phyloP scores from a whole-genome alignment of 805 yeast species.

The Isabelozyma pseudorhagii region DNA sequence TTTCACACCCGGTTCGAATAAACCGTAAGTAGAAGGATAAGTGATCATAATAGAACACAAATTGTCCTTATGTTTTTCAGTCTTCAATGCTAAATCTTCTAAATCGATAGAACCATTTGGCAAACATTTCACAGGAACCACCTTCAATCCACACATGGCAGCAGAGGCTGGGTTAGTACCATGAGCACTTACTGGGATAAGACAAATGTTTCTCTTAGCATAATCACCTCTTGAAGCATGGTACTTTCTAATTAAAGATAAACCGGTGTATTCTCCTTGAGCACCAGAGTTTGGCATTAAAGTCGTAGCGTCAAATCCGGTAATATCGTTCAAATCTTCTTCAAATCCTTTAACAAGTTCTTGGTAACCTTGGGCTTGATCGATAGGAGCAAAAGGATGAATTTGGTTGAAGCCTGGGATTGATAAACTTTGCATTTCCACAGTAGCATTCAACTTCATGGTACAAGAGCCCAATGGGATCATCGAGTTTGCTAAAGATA shows the following conservation, averaged over 20 bases:
- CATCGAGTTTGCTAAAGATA: conserved; percentile 94
- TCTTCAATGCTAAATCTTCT: conserved; percentile 69
- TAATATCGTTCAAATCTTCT: conserved; percentile 81
- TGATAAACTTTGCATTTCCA: conserved; percentile 89
- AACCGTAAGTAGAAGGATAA: conserved; percentile 95
- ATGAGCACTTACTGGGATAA: conserved; percentile 96
- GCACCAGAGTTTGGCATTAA: conserved; percentile 98
- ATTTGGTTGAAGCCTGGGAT: conserved; percentile 89
- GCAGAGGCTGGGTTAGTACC: conserved; percentile 99
- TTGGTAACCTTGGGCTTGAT: conserved; percentile 86
- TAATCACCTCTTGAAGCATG: conserved; percentile 66
- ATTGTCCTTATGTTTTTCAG: conserved; percentile 60
- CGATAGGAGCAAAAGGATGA: conserved; percentile 90
- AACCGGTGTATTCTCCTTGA: conserved; percentile 95
- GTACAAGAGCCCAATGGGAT: conserved; percentile 97
- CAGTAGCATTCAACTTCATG: conserved; percentile 95
- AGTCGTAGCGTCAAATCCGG: conserved; percentile 90
- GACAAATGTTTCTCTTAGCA: conserved; percentile 73
- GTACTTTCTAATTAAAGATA: conserved; percentile 79
- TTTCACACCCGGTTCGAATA: conserved; percentile 88
- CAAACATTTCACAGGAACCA: conserved; percentile 86
- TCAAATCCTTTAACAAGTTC: conserved; percentile 76
- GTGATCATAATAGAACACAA: conserved; percentile 95
- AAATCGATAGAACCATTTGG: conserved; percentile 84
- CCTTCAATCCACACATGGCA: conserved; percentile 93